phyloP scores from a whole-genome alignment of 176 grass and related monocot genomes.

The Juncus inflexus region DNA sequence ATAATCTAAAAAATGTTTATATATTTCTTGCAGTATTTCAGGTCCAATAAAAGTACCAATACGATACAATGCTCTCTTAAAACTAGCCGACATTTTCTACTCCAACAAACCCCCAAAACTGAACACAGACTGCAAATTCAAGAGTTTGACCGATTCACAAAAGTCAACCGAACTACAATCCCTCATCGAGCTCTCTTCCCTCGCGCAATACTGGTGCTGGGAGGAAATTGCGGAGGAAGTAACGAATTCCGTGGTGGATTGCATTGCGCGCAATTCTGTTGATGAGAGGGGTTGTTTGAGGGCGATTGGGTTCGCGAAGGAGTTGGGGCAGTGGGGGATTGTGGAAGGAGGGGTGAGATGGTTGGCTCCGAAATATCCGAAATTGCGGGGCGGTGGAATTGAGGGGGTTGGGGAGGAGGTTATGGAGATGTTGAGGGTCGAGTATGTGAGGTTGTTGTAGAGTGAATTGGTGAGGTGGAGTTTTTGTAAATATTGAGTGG shows the following conservation, averaged over 20 bases:
- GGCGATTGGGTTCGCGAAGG: slow-evolving; percentile 35
- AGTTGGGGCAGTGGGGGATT: slow-evolving; percentile 51
- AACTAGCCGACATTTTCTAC: slow-evolving; percentile 60
- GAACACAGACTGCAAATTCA: slow-evolving; percentile 45
- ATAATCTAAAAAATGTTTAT: not conserved
- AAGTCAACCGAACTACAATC: slow-evolving; percentile 35
- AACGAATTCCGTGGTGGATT: slow-evolving; percentile 24
- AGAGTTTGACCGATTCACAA: slow-evolving; percentile 32
- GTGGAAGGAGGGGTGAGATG: slow-evolving; percentile 38
- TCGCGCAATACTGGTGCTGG: slow-evolving; percentile 72
- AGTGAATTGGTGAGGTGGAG: too few species aligned
- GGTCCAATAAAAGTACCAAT: slow-evolving; percentile 52
- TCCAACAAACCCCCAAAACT: slow-evolving; percentile 35
- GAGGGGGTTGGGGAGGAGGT: slow-evolving; percentile 57
- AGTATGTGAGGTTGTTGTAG: slow-evolving; percentile 33
- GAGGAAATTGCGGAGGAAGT: slow-evolving; percentile 59
- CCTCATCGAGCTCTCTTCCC: slow-evolving; percentile 58
- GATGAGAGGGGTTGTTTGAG: slow-evolving; percentile 21
- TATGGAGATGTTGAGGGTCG: slow-evolving; percentile 49
- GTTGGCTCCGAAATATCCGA: slow-evolving; percentile 53
- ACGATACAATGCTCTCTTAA: slow-evolving; percentile 50
- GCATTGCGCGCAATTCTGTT: slow-evolving; percentile 31
- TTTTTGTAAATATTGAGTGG: too few species aligned
- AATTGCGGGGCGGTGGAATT: slow-evolving; percentile 43
- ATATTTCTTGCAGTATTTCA: slow-evolving; percentile 44